Evolutionary conservation across 306 rosid genomes (phyloP).

Genomic region (Vigna unguiculata): DNA sequence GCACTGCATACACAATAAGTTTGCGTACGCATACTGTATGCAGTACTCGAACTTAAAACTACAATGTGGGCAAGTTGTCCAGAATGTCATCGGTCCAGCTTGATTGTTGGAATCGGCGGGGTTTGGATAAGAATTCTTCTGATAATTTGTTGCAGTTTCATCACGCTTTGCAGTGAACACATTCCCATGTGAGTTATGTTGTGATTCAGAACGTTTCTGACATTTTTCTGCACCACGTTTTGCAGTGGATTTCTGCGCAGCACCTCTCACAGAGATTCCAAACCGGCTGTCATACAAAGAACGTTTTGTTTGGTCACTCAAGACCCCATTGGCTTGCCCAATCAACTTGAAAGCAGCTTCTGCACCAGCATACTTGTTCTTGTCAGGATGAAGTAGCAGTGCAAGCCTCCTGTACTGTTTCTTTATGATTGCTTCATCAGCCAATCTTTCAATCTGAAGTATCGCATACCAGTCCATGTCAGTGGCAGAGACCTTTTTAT

Average conservation of each 20-base stretch:
- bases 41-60: slow-evolving; percentile 52
- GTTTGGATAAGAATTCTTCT: slow-evolving; percentile 39
- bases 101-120: slow-evolving; percentile 43
- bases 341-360: slow-evolving; percentile 92
- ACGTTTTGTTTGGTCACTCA: slow-evolving; percentile 64
- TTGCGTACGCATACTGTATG: slow-evolving; percentile 31
- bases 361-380: slow-evolving; percentile 85
- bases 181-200: slow-evolving; percentile 49
- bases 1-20: slow-evolving; percentile 62
- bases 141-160: slow-evolving; percentile 45
- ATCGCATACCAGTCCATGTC: slow-evolving; percentile 80
- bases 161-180: slow-evolving; percentile 35
- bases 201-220: slow-evolving; percentile 40
- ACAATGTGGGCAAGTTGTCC: slow-evolving; percentile 74
- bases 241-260: slow-evolving; percentile 40
- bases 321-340: slow-evolving; percentile 79
- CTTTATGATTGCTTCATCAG: slow-evolving; percentile 59
- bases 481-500: slow-evolving; percentile 51
- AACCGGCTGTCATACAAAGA: slow-evolving; percentile 53
- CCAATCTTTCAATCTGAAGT: slow-evolving; percentile 59
- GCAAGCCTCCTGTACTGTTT: slow-evolving; percentile 87
- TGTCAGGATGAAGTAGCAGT: slow-evolving; percentile 88
- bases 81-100: slow-evolving; percentile 53
- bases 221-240: slow-evolving; percentile 39
- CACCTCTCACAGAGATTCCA: slow-evolving; percentile 39